Evolutionary conservation across 179 eudicot genomes (phyloP).

Genomic region (Silene vulgaris): DNA sequence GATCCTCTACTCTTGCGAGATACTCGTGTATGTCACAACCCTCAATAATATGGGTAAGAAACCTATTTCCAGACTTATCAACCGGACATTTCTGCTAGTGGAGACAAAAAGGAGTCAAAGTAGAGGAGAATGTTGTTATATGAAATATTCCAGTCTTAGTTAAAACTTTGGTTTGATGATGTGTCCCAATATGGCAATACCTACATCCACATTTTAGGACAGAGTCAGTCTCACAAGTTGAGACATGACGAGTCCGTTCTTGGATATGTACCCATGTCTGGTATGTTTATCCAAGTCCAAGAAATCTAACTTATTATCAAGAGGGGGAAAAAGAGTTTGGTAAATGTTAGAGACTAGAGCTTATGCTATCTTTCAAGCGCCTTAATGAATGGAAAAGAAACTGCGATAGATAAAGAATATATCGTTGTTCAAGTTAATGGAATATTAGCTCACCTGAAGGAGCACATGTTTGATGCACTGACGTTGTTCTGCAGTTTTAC

Average conservation of each 20-base stretch:
- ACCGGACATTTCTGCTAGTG: no score
- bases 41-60: no score
- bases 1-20: no score
- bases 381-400: not conserved
- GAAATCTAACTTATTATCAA: not conserved
- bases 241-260: not conserved
- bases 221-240: not conserved
- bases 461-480: constrained; percentile 10
- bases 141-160: no score
- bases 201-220: not conserved
- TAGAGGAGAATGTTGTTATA: no score
- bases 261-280: not conserved
- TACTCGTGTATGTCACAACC: no score
- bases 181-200: not conserved
- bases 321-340: not conserved
- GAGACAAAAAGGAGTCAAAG: no score
- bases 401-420: not conserved
- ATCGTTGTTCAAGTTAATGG: not conserved
- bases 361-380: not conserved
- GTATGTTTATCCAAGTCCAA: not conserved
- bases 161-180: not conserved
- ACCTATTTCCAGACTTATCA: no score
- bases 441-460: not conserved
- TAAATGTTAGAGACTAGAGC: not conserved
- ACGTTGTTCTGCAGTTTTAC: constrained; percentile 45